Conservation (phyloP, 306 rosid species). For the Datisca glomerata region DNA sequence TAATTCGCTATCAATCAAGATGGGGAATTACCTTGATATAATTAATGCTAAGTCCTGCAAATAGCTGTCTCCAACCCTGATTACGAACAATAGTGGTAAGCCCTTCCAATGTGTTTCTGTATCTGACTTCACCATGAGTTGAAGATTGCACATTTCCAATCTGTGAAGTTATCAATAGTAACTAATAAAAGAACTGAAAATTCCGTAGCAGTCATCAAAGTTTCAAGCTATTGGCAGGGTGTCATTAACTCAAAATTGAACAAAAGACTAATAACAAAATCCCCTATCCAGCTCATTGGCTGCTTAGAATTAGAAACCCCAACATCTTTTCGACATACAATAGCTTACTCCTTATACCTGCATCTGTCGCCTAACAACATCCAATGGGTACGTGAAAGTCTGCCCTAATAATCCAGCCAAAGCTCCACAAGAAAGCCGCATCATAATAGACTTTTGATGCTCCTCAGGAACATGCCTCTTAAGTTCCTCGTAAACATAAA, state of each 20-base stretch:
- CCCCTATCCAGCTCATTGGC: neutral
- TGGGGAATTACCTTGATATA: slow-evolving; percentile 91
- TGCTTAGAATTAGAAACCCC: neutral
- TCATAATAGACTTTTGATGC: slow-evolving; percentile 57
- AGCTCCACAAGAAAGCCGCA: slow-evolving; percentile 93
- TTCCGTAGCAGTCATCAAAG: no score
- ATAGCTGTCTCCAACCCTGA: slow-evolving; percentile 89
- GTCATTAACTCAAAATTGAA: no score
- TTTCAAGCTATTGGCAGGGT: no score
- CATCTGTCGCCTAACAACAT: slow-evolving; percentile 97
- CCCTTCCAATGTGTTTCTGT: slow-evolving; percentile 52
- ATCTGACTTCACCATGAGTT: slow-evolving; percentile 34
- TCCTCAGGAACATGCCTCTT: slow-evolving; percentile 74
- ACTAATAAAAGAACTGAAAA: neutral
- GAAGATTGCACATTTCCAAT: slow-evolving; percentile 52
- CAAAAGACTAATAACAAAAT: neutral
- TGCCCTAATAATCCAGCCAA: slow-evolving; percentile 94
- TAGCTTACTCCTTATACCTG: slow-evolving; percentile 41
- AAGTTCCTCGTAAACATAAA: slow-evolving; percentile 73
- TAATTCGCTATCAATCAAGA: neutral
- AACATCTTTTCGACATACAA: neutral
- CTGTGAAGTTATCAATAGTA: slow-evolving; percentile 18
- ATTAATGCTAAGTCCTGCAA: slow-evolving; percentile 89
- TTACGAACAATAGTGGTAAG: slow-evolving; percentile 43
- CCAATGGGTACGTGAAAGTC: slow-evolving; percentile 87